Evolutionary conservation across 2,329 filamentous ascomycete species (phyloP), one percentile per base, ranked within the genome.

Genomic region (Neopestalotiopsis sp.): DNA sequence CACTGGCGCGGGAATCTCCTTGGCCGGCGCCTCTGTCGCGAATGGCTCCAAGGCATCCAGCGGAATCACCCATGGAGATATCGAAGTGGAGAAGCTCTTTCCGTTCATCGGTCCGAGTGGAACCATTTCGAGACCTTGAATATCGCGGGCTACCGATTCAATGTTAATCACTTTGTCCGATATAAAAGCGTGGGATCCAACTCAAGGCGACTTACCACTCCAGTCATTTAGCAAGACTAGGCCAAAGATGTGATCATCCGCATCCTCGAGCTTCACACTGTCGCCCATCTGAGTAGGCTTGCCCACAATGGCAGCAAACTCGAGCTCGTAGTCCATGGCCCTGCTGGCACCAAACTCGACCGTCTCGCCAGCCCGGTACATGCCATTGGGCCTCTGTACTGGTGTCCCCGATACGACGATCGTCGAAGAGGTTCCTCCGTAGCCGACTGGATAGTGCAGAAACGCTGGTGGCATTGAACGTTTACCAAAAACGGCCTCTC

Each of bases 191-290:
- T 9, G 10, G 49, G 1, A 1, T 17, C 7, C 4, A 14, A 30
- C 62, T 45, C 38, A 24, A 45, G 30, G 14, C 28, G 45, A 75
- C 77, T 74, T 68, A 80, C 79, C 81, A 73, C 78, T 83, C 89
- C 89, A 91, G 70, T 91, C 89, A 71, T 91, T 91, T 13, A 91
- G 73, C 49, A 91, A 77, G 0, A 89, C 85, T n/a, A 90, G 80
- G 0, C 89, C 89, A 74, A 91, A 91, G 17, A 91, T 88, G 71
- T 91, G 87, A 0, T 88, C 82, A 6, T 87, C 83, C 0, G 88
- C 86, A 38, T 87, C 84, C 24, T 82, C 83, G 0, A 82, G 77
- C 0, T 76, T 72, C 0, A 87, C 70, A 0, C 77, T 75, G 57
- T 82, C 71, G 1, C 81, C 79, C n/a, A 80, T 71, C 0, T 73